Evolutionary conservation across 495 filamentous ascomycete genomes (phyloP).

Genomic region (Trichoderma asperelloides): DNA sequence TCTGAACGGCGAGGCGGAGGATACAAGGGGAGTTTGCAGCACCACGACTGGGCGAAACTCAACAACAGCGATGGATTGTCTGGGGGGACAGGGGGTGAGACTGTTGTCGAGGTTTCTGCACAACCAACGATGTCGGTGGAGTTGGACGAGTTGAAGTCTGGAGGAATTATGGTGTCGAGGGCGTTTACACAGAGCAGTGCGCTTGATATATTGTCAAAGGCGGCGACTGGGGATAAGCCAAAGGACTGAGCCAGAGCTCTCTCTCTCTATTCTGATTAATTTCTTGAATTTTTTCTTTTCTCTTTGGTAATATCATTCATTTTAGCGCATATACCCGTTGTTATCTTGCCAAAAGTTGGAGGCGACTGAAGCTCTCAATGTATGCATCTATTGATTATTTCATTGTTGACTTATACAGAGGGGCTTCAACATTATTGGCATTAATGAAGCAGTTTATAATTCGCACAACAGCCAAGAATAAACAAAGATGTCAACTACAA

Average conservation of each 20-base stretch:
- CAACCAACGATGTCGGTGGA: background rate
- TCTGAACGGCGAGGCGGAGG: background rate
- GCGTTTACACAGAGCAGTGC: background rate
- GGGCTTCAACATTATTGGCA: too few species aligned
- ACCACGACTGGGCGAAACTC: background rate
- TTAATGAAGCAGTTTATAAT: too few species aligned
- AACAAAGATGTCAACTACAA: too few species aligned
- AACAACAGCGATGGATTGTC: background rate
- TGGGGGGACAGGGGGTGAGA: background rate
- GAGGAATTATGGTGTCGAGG: slow-evolving; percentile 1
- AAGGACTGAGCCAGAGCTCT: background rate
- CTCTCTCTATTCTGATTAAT: too few species aligned
- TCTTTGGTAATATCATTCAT: too few species aligned
- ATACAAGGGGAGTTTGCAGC: slow-evolving; percentile 1
- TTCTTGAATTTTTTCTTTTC: too few species aligned
- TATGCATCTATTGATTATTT: too few species aligned
- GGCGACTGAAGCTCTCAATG: too few species aligned
- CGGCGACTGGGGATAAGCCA: background rate
- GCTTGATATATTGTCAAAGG: background rate
- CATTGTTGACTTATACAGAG: too few species aligned
- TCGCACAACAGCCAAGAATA: too few species aligned
- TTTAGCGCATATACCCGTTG: too few species aligned
- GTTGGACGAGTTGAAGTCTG: background rate
- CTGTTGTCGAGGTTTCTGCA: background rate
- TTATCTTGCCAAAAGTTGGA: too few species aligned